Conservation (phyloP, 2,329 filamentous ascomycete species). For the Claviceps africana region DNA sequence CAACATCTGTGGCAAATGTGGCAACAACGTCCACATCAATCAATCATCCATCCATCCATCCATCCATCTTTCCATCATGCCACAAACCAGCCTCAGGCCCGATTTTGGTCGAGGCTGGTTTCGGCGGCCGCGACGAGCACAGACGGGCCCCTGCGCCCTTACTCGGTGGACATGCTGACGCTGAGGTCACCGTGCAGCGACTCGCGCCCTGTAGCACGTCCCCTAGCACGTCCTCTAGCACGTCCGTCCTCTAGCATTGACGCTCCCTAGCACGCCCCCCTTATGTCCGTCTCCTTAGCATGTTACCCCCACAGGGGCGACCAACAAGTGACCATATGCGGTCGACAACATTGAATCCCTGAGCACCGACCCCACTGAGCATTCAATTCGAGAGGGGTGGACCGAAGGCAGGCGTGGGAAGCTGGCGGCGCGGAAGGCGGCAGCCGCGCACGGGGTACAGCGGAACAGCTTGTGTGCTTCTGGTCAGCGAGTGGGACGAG, state of each 20-base stretch:
- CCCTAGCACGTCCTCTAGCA: neutral
- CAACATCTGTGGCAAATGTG: neutral
- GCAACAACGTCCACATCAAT: neutral
- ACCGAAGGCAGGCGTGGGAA: no score
- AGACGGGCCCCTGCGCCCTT: neutral
- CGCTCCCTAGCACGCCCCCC: neutral
- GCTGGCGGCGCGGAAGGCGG: neutral
- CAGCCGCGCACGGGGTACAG: neutral
- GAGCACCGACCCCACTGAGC: no score
- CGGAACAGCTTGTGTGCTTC: neutral
- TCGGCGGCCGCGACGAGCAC: neutral
- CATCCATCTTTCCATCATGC: neutral
- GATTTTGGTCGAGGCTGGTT: neutral
- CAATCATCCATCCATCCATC: neutral
- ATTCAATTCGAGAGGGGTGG: neutral
- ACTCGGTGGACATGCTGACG: neutral
- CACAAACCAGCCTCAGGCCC: neutral
- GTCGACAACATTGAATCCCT: neutral
- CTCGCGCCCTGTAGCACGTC: neutral
- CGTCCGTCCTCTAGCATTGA: neutral
- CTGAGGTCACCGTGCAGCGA: neutral
- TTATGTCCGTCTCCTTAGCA: neutral
- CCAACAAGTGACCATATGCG: no score
- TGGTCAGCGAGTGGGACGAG: neutral
- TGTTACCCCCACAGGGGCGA: no score